A percentile compares a stretch with the other conserved stretches of the same genome.
Conservation (phyloP, 108 stramenopile genomes). For the Cyclotella choctawhatcheeana region DNA sequence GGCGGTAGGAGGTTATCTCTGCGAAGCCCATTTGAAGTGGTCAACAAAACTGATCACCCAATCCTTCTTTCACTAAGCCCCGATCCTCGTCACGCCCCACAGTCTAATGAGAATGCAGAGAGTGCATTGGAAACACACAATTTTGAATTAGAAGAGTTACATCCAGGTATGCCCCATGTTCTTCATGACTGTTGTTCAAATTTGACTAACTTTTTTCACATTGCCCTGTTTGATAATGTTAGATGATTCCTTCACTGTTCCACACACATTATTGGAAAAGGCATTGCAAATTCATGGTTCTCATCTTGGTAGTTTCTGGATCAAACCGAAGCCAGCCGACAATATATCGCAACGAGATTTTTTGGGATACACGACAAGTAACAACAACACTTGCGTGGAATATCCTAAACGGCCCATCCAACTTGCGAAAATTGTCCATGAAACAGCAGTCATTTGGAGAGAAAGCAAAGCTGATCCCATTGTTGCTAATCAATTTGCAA, state of each 20-base stretch:
- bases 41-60: constrained; percentile 87
- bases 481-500: constrained; percentile 60
- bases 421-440: constrained; percentile 82
- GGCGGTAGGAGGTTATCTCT: constrained; percentile 89
- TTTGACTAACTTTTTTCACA: not conserved
- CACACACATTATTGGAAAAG: constrained; percentile 74
- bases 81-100: constrained; percentile 60
- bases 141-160: constrained; percentile 20
- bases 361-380: not conserved
- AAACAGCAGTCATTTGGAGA: constrained; percentile 72
- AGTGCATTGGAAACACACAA: not conserved
- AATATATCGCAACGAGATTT: constrained; percentile 1
- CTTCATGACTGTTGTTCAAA: no score
- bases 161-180: constrained; percentile 15
- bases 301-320: constrained; percentile 82
- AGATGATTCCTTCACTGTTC: constrained; percentile 31
- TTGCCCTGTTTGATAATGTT: not conserved
- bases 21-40: constrained; percentile 76
- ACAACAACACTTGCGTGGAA: constrained; percentile 10
- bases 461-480: constrained; percentile 53
- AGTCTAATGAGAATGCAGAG: not conserved
- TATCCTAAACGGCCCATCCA: constrained; percentile 80
- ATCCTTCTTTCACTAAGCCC: constrained; percentile 69
- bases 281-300: constrained; percentile 64
- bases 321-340: constrained; percentile 39